Evolutionary conservation across 495 filamentous ascomycete species (phyloP).

Genomic region (Penicillium subrubescens): DNA sequence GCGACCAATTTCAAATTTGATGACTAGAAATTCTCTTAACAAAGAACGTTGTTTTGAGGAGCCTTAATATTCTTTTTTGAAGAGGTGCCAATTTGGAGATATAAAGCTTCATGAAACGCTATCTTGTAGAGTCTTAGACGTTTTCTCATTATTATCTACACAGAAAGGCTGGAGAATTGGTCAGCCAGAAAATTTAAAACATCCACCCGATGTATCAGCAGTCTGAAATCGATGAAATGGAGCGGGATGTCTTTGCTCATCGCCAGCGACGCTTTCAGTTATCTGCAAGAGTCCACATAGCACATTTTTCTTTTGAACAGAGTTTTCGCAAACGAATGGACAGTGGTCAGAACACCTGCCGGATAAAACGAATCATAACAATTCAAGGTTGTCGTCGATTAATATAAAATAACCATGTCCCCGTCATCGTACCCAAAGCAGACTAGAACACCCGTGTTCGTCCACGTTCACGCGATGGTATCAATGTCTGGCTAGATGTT

Average conservation of each 20-base stretch:
- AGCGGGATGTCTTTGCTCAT: background rate
- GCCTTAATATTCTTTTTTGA: background rate
- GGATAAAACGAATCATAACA: background rate
- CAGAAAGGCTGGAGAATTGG: no score
- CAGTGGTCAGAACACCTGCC: background rate
- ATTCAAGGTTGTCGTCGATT: background rate
- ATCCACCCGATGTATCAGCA: background rate
- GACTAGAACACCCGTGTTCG: background rate
- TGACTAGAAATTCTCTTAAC: background rate
- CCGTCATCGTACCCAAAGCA: background rate
- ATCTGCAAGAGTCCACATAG: background rate
- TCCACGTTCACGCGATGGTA: background rate
- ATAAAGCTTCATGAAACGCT: background rate
- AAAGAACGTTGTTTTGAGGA: background rate
- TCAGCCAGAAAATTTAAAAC: background rate
- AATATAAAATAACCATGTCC: background rate
- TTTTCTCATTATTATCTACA: background rate
- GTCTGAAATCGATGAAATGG: background rate
- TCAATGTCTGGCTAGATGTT: background rate
- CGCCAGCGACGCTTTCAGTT: background rate
- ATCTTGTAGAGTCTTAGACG: background rate
- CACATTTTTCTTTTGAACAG: background rate
- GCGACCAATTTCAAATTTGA: background rate
- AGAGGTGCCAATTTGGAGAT: background rate
- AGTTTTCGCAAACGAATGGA: background rate